Evolutionary conservation across 768 basidiomycete species (phyloP).

Genomic region (Auriscalpium microsporum): DNA sequence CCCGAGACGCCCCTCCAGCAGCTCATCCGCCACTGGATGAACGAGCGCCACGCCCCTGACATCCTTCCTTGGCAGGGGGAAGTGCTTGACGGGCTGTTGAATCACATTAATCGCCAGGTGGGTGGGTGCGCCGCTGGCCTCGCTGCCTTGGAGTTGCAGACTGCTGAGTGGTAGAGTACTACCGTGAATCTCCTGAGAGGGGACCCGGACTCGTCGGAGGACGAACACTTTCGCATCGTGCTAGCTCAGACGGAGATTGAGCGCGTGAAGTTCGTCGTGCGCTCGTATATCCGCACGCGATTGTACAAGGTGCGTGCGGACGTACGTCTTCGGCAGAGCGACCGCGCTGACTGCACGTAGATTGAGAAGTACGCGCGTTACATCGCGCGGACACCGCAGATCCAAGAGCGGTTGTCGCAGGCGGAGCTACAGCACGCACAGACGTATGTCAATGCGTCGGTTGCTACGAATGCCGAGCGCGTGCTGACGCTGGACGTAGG

Average conservation of each 20-base stretch:
- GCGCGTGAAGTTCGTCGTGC: slow-evolving; percentile 84
- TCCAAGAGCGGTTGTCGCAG: slow-evolving; percentile 73
- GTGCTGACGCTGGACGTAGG: slow-evolving; percentile 28
- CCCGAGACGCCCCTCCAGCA: slow-evolving; percentile 56
- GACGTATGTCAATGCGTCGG: slow-evolving; percentile 35
- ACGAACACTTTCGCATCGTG: slow-evolving; percentile 89
- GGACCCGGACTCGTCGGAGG: slow-evolving; percentile 80
- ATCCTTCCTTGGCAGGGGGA: slow-evolving; percentile 67
- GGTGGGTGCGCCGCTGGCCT: slow-evolving; percentile 15
- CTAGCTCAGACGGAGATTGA: slow-evolving; percentile 94
- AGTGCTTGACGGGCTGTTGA: slow-evolving; percentile 55
- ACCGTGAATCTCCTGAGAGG: slow-evolving; percentile 67
- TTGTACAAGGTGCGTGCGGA: slow-evolving; percentile 59
- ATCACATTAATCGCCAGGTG: slow-evolving; percentile 80
- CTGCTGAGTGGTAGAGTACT: slow-evolving; percentile 46
- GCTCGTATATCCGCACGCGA: slow-evolving; percentile 82
- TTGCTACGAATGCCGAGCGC: background rate
- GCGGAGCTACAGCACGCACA: slow-evolving; percentile 78
- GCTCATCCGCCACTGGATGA: slow-evolving; percentile 78
- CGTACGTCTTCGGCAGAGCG: background rate
- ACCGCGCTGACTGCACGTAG: slow-evolving; percentile 29
- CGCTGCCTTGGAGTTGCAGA: background rate
- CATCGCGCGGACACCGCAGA: slow-evolving; percentile 58
- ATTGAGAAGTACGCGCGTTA: slow-evolving; percentile 83
- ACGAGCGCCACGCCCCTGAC: slow-evolving; percentile 77